Percentiles rank a stretch among this genome's conserved stretches.
Evolutionary conservation across 306 rosid species (phyloP).

Genomic region (Citrullus colocynthis): DNA sequence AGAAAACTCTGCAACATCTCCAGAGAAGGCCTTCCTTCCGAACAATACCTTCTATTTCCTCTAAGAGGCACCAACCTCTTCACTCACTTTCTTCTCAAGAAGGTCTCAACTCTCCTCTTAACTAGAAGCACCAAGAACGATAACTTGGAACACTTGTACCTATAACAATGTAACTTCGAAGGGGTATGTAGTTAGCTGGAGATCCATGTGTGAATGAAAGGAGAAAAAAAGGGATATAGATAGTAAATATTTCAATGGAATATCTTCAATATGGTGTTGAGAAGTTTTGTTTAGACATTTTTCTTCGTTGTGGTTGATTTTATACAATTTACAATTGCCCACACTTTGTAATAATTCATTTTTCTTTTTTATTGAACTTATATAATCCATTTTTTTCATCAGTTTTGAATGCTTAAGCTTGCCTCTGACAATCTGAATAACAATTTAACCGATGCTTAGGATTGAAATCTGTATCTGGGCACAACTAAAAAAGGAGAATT

Average conservation of each 20-base stretch:
- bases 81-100: constrained; percentile 77
- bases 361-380: background rate
- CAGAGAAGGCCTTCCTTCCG: constrained; percentile 70
- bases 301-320: background rate
- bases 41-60: constrained; percentile 43
- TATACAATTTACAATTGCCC: background rate
- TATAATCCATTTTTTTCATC: background rate
- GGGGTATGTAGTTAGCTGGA: constrained; percentile 4
- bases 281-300: background rate
- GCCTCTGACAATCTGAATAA: background rate
- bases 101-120: constrained; percentile 72
- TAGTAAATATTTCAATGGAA: background rate
- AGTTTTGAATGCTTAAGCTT: background rate
- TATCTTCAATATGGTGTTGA: background rate
- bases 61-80: constrained; percentile 56
- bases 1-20: constrained; percentile 44
- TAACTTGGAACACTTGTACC: background rate
- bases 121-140: constrained; percentile 18
- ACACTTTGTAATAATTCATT: constrained; percentile 5
- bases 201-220: background rate
- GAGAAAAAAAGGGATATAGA: background rate
- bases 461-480: background rate
- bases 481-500: background rate
- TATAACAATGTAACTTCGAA: background rate
- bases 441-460: background rate